phyloP scores from a whole-genome alignment of 306 rosid species.

The Sicyos edulis region DNA sequence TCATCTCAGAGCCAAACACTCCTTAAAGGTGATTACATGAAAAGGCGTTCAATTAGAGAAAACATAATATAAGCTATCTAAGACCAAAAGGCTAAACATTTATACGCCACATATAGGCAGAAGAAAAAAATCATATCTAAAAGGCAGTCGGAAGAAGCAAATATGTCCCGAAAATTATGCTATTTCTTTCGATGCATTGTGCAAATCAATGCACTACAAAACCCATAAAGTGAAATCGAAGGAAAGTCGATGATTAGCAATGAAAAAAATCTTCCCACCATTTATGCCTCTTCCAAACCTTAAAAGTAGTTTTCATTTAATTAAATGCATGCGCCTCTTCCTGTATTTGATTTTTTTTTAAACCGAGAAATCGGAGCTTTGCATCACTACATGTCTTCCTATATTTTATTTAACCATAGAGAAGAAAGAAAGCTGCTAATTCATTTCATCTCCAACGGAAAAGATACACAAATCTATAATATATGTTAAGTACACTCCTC shows the following conservation, averaged over 20 bases:
- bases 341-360: no score
- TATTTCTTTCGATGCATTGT: neutral
- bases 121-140: no score
- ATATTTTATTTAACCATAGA: neutral
- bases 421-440: slow-evolving; percentile 1
- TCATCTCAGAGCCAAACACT: no score
- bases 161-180: no score
- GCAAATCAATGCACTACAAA: slow-evolving; percentile 4
- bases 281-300: neutral
- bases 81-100: no score
- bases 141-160: no score
- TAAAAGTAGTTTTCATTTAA: neutral
- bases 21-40: no score
- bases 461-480: neutral
- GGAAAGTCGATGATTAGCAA: neutral
- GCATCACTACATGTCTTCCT: no score
- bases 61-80: no score
- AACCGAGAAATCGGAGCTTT: no score
- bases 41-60: no score
- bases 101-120: no score
- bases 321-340: neutral
- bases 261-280: neutral
- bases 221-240: neutral
- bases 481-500: neutral
- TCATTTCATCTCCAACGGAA: neutral